These are phyloP conservation scores for Pseudogymnoascus sp. DNA, from an alignment of 2,329 filamentous ascomycete species.

Conservation along the genomic window DNA sequence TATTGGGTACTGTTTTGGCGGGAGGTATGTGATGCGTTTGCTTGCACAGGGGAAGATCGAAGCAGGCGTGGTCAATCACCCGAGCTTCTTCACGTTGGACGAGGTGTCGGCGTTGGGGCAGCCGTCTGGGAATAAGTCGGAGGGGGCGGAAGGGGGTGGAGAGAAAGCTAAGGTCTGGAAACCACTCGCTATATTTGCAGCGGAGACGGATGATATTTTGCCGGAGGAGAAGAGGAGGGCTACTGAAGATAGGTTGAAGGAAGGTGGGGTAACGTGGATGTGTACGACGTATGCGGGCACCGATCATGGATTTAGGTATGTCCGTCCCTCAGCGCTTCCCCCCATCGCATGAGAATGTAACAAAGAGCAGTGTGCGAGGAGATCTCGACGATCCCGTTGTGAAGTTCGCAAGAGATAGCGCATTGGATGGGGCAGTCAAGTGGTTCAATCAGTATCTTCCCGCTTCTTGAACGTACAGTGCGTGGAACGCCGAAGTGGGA, in stretches of 20 bases:
- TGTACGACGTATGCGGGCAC: neutral
- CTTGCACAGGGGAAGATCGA: conserved; percentile 51
- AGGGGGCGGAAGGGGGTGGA: neutral
- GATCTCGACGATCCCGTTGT: neutral
- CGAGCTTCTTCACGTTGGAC: conserved; percentile 57
- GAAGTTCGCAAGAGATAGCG: neutral
- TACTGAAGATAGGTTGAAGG: neutral
- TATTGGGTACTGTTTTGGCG: conserved; percentile 65
- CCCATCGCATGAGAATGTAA: neutral
- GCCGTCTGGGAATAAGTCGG: neutral
- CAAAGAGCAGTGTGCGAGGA: neutral
- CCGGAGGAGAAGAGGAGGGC: neutral
- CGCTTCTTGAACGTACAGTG: neutral
- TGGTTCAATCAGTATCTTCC: conserved; percentile 2
- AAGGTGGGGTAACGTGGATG: neutral
- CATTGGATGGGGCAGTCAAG: neutral
- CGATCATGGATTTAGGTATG: neutral
- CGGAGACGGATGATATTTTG: neutral
- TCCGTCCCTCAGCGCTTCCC: neutral
- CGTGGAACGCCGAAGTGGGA: no score
- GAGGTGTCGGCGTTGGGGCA: conserved; percentile 22
- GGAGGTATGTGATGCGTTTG: conserved; percentile 60
- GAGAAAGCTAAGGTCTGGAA: neutral
- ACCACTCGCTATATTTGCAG: neutral
- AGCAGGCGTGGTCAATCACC: conserved; percentile 64